Evolutionary conservation across 2,329 filamentous ascomycete species (phyloP).

Genomic region (Cryphonectria japonica): DNA sequence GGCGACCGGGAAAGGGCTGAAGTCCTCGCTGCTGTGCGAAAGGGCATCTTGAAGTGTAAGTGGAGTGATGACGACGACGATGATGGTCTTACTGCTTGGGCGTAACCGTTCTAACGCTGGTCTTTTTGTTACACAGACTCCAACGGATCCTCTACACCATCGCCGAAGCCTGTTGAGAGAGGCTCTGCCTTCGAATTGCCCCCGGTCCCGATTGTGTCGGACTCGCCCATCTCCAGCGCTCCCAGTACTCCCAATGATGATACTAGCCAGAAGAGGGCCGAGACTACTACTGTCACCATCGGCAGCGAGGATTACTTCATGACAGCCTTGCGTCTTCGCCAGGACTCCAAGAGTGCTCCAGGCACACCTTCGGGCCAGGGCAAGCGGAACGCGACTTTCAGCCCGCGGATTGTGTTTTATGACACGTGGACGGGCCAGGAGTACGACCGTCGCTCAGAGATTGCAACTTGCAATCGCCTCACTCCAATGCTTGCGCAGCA

Average conservation of each 20-base stretch:
- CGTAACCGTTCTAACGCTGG: conserved; percentile 21
- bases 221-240: conserved; percentile 82
- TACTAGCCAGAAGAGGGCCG: conserved; percentile 66
- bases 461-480: conserved; percentile 96
- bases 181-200: conserved; percentile 60
- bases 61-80: conserved; percentile 19
- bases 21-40: conserved; percentile 87
- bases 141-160: conserved; percentile 69
- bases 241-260: conserved; percentile 89
- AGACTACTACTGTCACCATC: conserved; percentile 68
- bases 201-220: conserved; percentile 65
- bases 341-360: conserved; percentile 80
- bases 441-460: conserved; percentile 93
- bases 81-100: conserved; percentile 9
- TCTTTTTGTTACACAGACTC: conserved; percentile 51
- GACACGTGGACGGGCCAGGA: conserved; percentile 96
- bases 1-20: conserved; percentile 90
- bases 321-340: conserved; percentile 71
- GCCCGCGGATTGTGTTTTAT: conserved; percentile 89
- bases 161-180: conserved; percentile 64
- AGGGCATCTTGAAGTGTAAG: conserved; percentile 92
- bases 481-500: conserved; percentile 97
- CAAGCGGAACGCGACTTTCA: conserved; percentile 75
- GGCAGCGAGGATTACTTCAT: conserved; percentile 91
- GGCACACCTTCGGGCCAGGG: conserved; percentile 67